phyloP scores from a whole-genome alignment of 2,329 filamentous ascomycete species.

The Trichoderma koningii region DNA sequence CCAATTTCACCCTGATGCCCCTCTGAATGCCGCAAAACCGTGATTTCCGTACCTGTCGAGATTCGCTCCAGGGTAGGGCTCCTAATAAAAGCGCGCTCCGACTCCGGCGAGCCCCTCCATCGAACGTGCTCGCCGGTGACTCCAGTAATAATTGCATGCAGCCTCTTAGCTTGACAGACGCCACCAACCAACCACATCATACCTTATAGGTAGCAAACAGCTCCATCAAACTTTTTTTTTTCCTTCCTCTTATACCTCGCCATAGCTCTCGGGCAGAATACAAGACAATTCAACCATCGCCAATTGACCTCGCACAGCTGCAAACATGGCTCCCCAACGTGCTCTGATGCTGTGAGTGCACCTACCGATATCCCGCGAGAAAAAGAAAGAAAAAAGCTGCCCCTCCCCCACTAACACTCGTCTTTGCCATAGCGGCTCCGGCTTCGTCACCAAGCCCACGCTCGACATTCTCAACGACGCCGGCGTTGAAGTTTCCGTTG shows the following conservation, averaged over 20 bases:
- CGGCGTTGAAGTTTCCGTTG: slow-evolving; percentile 66
- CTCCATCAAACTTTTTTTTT: slow-evolving; percentile 5
- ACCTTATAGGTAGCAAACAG: not conserved
- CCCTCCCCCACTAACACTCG: slow-evolving; percentile 9
- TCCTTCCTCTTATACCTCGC: not conserved
- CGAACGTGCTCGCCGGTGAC: slow-evolving; percentile 6
- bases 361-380: no score
- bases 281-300: not conserved
- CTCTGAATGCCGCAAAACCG: not conserved
- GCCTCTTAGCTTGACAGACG: not conserved
- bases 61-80: not conserved
- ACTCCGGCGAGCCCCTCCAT: slow-evolving; percentile 3
- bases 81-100: not conserved
- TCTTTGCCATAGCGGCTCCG: slow-evolving; percentile 8
- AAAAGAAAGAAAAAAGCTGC: not conserved
- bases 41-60: not conserved
- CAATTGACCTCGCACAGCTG: not conserved
- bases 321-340: slow-evolving; percentile 12
- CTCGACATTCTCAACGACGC: slow-evolving; percentile 63
- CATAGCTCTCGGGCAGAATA: not conserved
- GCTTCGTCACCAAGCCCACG: slow-evolving; percentile 48
- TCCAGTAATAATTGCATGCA: not conserved
- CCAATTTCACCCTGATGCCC: no score
- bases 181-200: not conserved
- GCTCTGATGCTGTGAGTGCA: slow-evolving; percentile 5